These are phyloP conservation scores for Bruguiera gymnorhiza DNA, from an alignment of 345 rosid species.

Conservation along the genomic window DNA sequence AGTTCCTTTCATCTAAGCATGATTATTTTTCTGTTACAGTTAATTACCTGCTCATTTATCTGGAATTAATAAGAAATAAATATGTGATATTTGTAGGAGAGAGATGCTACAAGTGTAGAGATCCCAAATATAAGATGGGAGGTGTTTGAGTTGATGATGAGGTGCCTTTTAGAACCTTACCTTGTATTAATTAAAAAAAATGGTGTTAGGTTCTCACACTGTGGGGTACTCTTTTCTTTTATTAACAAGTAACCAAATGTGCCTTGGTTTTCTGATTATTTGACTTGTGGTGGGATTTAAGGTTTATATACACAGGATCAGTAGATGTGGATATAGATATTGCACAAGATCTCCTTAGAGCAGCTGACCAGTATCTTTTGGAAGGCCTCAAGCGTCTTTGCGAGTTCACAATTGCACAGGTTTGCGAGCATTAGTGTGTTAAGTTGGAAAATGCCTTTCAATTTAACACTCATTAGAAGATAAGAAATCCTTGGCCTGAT, in stretches of 20 bases:
- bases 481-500: conserved; percentile 4
- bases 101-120: conserved; percentile 61
- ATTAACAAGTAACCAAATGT: neutral
- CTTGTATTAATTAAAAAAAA: neutral
- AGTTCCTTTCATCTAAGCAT: neutral
- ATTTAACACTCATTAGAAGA: too few relatives aligned
- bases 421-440: conserved; percentile 13
- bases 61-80: neutral
- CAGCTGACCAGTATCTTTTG: conserved; percentile 82
- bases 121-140: conserved; percentile 77
- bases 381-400: conserved; percentile 69
- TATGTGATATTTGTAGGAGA: conserved; percentile 46
- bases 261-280: conserved; percentile 4
- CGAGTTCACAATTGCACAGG: conserved; percentile 68
- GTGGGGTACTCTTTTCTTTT: too few relatives aligned
- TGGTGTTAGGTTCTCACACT: neutral
- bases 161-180: conserved; percentile 26
- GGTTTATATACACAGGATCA: conserved; percentile 73
- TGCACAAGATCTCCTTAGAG: conserved; percentile 71
- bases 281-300: conserved; percentile 21
- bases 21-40: neutral
- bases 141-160: conserved; percentile 77
- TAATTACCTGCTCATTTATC: neutral
- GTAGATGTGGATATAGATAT: conserved; percentile 38
- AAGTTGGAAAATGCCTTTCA: neutral